phyloP scores from a whole-genome alignment of 257 asterid genomes.

The Phtheirospermum japonicum region DNA sequence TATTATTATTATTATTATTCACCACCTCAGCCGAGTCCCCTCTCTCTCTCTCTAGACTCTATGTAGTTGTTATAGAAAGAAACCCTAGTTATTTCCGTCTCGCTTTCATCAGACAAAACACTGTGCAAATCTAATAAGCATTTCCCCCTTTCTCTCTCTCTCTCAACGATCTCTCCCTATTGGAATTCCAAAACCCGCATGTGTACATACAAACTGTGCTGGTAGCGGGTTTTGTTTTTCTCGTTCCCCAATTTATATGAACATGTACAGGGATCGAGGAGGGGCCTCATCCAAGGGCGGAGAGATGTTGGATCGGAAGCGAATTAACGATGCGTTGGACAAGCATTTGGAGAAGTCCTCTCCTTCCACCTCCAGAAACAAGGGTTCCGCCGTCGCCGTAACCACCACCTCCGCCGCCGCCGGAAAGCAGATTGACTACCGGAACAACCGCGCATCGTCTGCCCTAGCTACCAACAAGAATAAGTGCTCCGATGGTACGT shows the following conservation, averaged over 20 bases:
- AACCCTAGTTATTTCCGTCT: not conserved
- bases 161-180: not conserved
- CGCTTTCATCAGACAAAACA: not conserved
- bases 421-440: slow-evolving; percentile 39
- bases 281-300: slow-evolving; percentile 51
- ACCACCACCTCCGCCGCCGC: slow-evolving; percentile 42
- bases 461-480: slow-evolving; percentile 34
- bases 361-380: slow-evolving; percentile 48
- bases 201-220: not conserved
- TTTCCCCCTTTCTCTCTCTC: not conserved
- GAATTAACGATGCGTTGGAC: slow-evolving; percentile 55
- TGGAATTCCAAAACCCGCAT: not conserved
- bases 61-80: no score
- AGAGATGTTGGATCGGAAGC: slow-evolving; percentile 57
- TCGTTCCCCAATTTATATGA: not conserved
- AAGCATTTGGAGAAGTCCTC: slow-evolving; percentile 56
- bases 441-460: slow-evolving; percentile 40
- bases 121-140: not conserved
- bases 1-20: no score
- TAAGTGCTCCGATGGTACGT: slow-evolving; percentile 43
- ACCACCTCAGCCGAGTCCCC: no score
- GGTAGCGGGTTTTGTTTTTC: slow-evolving; percentile 4
- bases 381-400: slow-evolving; percentile 37
- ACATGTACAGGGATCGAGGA: slow-evolving; percentile 59
- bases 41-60: no score